phyloP scores from a whole-genome alignment of 1,284 basidiomycete species.

The Trichosporon ovoides region DNA sequence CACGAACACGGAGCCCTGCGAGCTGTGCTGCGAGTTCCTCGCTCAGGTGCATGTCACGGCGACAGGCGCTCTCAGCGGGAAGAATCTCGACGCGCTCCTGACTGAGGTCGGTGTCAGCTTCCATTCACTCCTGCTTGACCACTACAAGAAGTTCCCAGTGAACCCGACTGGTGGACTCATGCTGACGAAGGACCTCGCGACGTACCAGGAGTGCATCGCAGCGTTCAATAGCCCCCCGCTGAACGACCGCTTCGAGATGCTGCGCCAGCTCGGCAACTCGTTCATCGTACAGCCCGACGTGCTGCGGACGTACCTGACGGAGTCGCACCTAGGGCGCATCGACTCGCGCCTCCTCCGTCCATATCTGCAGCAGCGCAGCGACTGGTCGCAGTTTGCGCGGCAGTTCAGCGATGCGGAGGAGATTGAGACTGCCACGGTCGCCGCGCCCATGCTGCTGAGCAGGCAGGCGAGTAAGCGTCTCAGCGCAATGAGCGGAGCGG shows the following conservation, averaged over 20 bases:
- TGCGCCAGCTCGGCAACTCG: slow-evolving; percentile 93
- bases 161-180: slow-evolving; percentile 95
- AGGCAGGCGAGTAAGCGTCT: slow-evolving; percentile 16
- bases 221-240: slow-evolving; percentile 76
- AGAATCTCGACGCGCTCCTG: slow-evolving; percentile 85
- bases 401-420: slow-evolving; percentile 11
- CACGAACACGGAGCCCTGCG: slow-evolving; percentile 91
- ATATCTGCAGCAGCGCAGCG: slow-evolving; percentile 82
- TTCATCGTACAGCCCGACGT: slow-evolving; percentile 93
- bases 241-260: slow-evolving; percentile 95
- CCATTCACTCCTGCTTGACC: slow-evolving; percentile 90
- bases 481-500: slow-evolving; percentile 40
- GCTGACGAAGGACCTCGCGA: slow-evolving; percentile 94
- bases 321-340: slow-evolving; percentile 84
- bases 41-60: slow-evolving; percentile 72
- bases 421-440: slow-evolving; percentile 9
- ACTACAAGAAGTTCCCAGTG: slow-evolving; percentile 92
- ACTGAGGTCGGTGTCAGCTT: slow-evolving; percentile 92
- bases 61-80: slow-evolving; percentile 71
- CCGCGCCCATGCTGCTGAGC: slow-evolving; percentile 13
- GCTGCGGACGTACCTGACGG: slow-evolving; percentile 85
- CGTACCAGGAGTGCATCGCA: slow-evolving; percentile 86
- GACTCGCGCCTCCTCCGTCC: slow-evolving; percentile 81
- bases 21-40: slow-evolving; percentile 78
- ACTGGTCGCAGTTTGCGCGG: slow-evolving; percentile 55